phyloP scores from a whole-genome alignment of 495 filamentous ascomycete genomes.

The Daldinia vernicosa region DNA sequence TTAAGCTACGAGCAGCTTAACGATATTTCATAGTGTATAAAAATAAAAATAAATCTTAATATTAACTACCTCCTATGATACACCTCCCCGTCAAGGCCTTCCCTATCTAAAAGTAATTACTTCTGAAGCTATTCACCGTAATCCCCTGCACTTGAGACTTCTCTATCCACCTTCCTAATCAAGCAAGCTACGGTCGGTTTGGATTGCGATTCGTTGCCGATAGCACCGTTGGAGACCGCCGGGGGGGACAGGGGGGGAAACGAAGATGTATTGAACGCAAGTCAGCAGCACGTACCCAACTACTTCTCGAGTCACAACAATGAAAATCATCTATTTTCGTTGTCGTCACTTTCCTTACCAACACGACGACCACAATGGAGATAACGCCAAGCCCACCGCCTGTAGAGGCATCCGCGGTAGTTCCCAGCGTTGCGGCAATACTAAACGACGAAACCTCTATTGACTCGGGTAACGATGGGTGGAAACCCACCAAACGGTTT shows the following conservation, averaged over 20 bases:
- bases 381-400: conserved; percentile 5
- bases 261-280: background rate
- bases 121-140: background rate
- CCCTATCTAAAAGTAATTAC: no score
- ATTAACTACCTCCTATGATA: background rate
- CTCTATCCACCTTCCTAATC: background rate
- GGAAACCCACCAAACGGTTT: conserved; percentile 43
- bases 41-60: background rate
- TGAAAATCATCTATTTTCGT: background rate
- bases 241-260: background rate
- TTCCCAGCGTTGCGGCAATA: background rate
- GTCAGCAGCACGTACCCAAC: background rate
- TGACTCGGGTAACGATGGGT: background rate
- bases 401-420: background rate
- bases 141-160: background rate
- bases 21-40: background rate
- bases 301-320: background rate
- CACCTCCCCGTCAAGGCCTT: background rate
- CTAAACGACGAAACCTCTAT: background rate
- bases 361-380: background rate
- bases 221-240: background rate
- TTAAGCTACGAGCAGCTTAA: conserved; percentile 31
- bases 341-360: background rate
- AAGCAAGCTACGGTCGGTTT: background rate
- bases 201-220: background rate